Conservation (phyloP, 176 grass and related monocot genomes). For the Carex myosuroides region DNA sequence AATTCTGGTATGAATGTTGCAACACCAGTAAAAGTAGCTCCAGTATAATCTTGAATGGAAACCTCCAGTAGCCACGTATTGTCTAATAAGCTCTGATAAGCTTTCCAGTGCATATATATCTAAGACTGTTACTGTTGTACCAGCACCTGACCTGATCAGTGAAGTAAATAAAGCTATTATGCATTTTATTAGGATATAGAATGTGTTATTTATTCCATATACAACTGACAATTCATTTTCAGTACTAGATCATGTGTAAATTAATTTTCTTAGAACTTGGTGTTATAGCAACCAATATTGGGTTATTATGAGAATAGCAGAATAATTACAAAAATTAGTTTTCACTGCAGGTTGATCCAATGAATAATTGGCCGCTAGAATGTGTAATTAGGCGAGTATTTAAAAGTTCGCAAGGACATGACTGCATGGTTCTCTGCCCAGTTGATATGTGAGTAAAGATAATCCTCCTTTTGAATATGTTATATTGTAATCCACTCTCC, state of each 20-base stretch:
- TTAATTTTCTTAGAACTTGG: neutral
- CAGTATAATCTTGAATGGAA: too few relatives aligned
- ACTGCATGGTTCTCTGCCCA: constrained; percentile 89
- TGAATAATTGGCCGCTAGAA: constrained; percentile 66
- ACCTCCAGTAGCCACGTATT: too few relatives aligned
- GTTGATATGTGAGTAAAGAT: constrained; percentile 58
- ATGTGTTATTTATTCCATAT: neutral
- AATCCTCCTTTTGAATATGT: neutral
- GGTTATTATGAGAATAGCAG: neutral
- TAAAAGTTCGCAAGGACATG: constrained; percentile 55
- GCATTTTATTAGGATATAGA: neutral
- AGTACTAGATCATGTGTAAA: neutral
- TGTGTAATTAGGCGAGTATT: constrained; percentile 89
- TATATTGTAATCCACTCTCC: neutral
- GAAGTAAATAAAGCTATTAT: neutral
- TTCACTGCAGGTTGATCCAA: constrained; percentile 58
- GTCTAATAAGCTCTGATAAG: neutral
- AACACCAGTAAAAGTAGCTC: too few relatives aligned
- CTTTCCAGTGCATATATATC: neutral
- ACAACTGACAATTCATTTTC: neutral
- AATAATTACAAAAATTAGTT: neutral
- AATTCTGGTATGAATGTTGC: too few relatives aligned
- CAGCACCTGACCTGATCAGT: neutral
- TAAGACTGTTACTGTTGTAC: neutral
- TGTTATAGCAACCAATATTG: neutral